Percentiles rank a stretch among this genome's conserved stretches.
Evolutionary conservation across 371 early-diverging fungal species (phyloP).

Genomic region (Smittium mucronatum): DNA sequence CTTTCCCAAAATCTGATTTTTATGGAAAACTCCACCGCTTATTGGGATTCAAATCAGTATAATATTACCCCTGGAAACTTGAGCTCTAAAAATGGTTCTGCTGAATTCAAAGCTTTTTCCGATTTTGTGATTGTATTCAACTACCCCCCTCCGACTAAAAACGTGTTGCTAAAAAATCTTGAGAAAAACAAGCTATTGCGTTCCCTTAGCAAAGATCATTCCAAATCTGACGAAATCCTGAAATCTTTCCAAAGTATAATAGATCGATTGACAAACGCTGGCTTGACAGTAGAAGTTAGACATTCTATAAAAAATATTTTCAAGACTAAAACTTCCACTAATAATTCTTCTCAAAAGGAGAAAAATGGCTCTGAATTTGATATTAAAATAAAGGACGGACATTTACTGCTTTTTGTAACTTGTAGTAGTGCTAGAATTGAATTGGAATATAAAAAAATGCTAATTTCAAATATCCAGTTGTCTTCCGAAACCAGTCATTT

Average conservation of each 20-base stretch:
- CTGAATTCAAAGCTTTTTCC: not conserved
- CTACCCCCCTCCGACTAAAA: not conserved
- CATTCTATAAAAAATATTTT: not conserved
- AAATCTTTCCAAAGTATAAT: not conserved
- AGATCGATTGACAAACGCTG: not conserved
- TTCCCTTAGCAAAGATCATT: not conserved
- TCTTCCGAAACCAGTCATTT: not conserved
- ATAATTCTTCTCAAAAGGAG: not conserved
- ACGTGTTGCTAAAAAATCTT: not conserved
- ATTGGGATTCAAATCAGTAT: constrained; percentile 22
- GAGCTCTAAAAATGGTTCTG: not conserved
- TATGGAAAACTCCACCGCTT: constrained; percentile 7
- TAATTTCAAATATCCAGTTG: not conserved
- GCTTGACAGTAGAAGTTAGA: not conserved
- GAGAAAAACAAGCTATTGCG: not conserved
- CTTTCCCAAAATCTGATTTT: not conserved
- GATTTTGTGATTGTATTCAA: not conserved
- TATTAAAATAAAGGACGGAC: not conserved
- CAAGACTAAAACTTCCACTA: not conserved
- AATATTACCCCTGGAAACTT: constrained; percentile 18
- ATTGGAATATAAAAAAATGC: not conserved
- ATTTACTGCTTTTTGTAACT: not conserved
- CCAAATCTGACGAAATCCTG: not conserved
- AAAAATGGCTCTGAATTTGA: not conserved
- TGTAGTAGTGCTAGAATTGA: constrained; percentile 8